Percentiles rank a stretch among this genome's conserved stretches.
Evolutionary conservation across 2,329 filamentous ascomycete genomes (phyloP).

Genomic region (Clonostachys sp.): DNA sequence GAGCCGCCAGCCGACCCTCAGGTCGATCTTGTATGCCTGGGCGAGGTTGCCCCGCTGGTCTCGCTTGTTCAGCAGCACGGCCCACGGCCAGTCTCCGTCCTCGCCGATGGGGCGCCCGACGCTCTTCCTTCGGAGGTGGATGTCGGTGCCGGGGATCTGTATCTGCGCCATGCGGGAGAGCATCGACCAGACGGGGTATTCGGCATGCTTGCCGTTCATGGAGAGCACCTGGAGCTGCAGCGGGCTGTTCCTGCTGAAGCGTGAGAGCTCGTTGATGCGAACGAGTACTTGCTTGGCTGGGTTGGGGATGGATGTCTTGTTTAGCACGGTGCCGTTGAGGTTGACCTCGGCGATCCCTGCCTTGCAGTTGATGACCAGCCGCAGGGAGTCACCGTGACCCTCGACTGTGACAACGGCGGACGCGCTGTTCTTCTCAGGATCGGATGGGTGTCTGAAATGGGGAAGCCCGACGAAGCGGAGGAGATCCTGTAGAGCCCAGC

Average conservation of each 20-base stretch:
- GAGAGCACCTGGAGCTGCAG: slow-evolving; percentile 25
- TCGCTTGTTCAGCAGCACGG: slow-evolving; percentile 21
- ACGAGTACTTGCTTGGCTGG: slow-evolving; percentile 4
- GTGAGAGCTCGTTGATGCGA: slow-evolving; percentile 16
- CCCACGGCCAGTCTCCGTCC: slow-evolving; percentile 17
- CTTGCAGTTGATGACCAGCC: slow-evolving; percentile 8
- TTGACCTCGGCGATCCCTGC: slow-evolving; percentile 10
- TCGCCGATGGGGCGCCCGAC: slow-evolving; percentile 13
- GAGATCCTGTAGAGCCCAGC: slow-evolving; percentile 64
- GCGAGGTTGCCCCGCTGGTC: slow-evolving; percentile 21
- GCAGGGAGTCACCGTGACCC: slow-evolving; percentile 12
- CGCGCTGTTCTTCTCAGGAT: slow-evolving; percentile 18
- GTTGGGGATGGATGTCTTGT: neutral
- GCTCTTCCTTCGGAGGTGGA: slow-evolving; percentile 31
- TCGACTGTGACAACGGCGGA: slow-evolving; percentile 3
- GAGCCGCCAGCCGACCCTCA: slow-evolving; percentile 34
- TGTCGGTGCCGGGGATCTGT: slow-evolving; percentile 26
- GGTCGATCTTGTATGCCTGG: slow-evolving; percentile 32
- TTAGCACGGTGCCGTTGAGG: slow-evolving; percentile 3
- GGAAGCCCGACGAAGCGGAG: slow-evolving; percentile 65
- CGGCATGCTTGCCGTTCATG: slow-evolving; percentile 32
- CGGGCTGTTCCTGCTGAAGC: slow-evolving; percentile 17
- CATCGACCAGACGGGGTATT: slow-evolving; percentile 24
- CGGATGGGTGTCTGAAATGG: slow-evolving; percentile 64
- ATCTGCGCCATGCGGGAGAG: slow-evolving; percentile 22